Evolutionary conservation across 1,284 basidiomycete species (phyloP).

Genomic region (Fomitiporia mediterranea): DNA sequence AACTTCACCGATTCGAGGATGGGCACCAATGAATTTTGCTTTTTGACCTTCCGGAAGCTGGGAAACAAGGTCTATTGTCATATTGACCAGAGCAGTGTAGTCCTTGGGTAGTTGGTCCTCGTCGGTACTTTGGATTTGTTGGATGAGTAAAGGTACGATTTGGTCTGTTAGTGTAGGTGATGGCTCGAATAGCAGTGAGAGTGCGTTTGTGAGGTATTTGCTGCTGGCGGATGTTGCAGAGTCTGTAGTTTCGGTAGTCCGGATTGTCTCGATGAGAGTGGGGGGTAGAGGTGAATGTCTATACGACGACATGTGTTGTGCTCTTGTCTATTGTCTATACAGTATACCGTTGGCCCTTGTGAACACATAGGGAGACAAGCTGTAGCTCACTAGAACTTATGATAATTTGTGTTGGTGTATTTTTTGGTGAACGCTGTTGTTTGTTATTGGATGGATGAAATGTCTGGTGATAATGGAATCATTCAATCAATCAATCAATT

Average conservation of each 20-base stretch:
- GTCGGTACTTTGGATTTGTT: constrained; percentile 23
- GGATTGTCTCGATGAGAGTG: constrained; percentile 26
- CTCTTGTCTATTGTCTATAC: no score
- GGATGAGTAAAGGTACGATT: constrained; percentile 54
- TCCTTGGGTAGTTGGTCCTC: constrained; percentile 12
- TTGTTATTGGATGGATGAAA: no score
- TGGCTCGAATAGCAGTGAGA: constrained; percentile 65
- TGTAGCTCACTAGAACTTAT: no score
- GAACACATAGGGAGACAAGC: no score
- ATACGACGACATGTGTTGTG: no score
- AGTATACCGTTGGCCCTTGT: no score
- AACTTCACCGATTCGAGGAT: constrained; percentile 85
- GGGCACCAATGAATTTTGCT: constrained; percentile 72
- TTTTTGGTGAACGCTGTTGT: no score
- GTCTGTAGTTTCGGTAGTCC: neutral
- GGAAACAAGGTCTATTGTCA: constrained; percentile 47
- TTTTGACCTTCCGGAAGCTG: constrained; percentile 55
- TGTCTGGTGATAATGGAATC: no score
- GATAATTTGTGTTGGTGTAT: no score
- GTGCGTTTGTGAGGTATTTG: neutral
- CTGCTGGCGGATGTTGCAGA: neutral
- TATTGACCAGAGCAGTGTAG: constrained; percentile 61
- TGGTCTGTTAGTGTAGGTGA: constrained; percentile 53
- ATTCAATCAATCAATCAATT: no score
- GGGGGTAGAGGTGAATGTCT: constrained; percentile 37